Percentiles rank a stretch among this genome's conserved stretches.
Evolutionary conservation across 768 basidiomycete species (phyloP).

Genomic region (Mycena filopes): DNA sequence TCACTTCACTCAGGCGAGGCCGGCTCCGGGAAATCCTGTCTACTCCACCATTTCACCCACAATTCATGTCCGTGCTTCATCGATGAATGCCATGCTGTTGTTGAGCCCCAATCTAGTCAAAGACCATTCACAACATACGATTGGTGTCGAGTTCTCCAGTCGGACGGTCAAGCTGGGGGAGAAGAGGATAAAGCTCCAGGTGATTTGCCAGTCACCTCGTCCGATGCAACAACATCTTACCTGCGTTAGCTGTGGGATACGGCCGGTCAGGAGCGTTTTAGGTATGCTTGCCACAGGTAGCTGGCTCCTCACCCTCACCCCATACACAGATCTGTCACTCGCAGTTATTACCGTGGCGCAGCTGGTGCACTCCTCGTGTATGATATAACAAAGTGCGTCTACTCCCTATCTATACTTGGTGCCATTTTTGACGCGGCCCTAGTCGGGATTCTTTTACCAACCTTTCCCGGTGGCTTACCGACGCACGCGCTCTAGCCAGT

Average conservation of each 20-base stretch:
- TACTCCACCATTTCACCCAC: constrained; percentile 96
- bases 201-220: constrained; percentile 45
- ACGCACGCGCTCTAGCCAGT: constrained; percentile 92
- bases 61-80: constrained; percentile 81
- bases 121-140: constrained; percentile 96
- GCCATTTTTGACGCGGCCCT: constrained; percentile 19
- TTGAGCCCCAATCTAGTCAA: constrained; percentile 70
- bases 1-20: constrained; percentile 77
- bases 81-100: constrained; percentile 20
- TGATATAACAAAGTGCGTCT: constrained; percentile 85
- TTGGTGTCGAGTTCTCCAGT: constrained; percentile 98
- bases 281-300: constrained; percentile 53
- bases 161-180: constrained; percentile 93
- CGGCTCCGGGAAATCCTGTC: constrained; percentile 96
- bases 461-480: constrained; percentile 89
- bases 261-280: constrained; percentile 95
- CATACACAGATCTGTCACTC: constrained; percentile 79
- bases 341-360: constrained; percentile 96
- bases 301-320: constrained; percentile 10
- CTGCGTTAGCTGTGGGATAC: constrained; percentile 90
- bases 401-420: constrained; percentile 27
- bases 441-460: constrained; percentile 91
- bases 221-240: constrained; percentile 29
- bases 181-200: constrained; percentile 96
- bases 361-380: constrained; percentile 93